Evolutionary conservation across 2,329 filamentous ascomycete species (phyloP), one percentile per base, ranked within the genome.

Genomic region (Pseudogymnoascus sp.): DNA sequence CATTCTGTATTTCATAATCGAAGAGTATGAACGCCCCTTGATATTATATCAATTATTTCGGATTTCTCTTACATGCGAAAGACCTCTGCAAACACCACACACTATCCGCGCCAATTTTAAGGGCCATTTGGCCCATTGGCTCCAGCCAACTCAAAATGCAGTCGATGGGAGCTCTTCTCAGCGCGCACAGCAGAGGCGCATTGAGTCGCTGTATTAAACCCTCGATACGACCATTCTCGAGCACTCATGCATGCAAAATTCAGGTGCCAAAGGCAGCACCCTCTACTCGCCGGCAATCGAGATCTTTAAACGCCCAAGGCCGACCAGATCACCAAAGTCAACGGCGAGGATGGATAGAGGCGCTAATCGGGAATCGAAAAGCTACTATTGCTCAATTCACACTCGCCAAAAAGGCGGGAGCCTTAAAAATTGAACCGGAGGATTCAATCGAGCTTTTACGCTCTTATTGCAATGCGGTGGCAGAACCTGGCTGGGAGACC

Each of bases 361-460:
- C 50, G 25, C 50, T 56, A 34, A 56, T 34, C 11, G 28, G 25
- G 28, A 34, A 34, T 34, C 50, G 25, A 11, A 56, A 56, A 34
- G 50, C 50, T 21, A 56, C 50, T 34, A 56, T 34, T 21, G 59
- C 59, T 10, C 36, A 38, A 25, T 42, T 60, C 36, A 10, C 6
- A n/a, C 18, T 38, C 23, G 59, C 59, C 59, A 60, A 60, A 42
- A 60, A 60, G 23, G 36, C 21, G n/a, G 71, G 71, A 18, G 67
- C 61, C 36, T 61, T 73, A 21, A 56, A 62, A 7, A 59, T 73
- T 11, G 63, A 68, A 7, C 66, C 70, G 1, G 63, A 67, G 12
- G 61, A 63, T 42, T 69, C 67, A 5, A 34, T 70, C 16, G 65
- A 68, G n/a, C 68, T 73, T 38, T 62, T 73, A 3, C 65, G 64